Evolutionary conservation across 2,329 filamentous ascomycete genomes (phyloP), one percentile per base, ranked within the genome.

Genomic region (Microcera coccophila): DNA sequence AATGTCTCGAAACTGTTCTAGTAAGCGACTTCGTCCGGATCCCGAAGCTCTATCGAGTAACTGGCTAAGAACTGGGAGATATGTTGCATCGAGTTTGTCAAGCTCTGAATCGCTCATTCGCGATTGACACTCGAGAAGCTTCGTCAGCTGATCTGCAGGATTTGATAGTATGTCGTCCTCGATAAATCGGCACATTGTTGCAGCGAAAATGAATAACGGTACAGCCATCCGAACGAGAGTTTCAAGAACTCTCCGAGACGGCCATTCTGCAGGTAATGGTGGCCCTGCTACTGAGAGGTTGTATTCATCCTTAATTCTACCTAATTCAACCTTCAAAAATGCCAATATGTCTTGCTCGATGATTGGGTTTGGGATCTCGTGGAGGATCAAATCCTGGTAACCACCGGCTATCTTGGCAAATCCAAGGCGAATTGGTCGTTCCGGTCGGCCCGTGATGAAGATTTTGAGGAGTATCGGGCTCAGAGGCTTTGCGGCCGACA

Each of bases 371-470:
- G 55, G 45, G 24, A 70, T 57, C 12, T 67, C 48, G 31, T 72
- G 64, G 9, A 73, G 63, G 5, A 62, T 47, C 2, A 71, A 21
- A 35, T 55, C 20, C 11, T 50, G 32, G 33, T 55, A 44, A 1
- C 11, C 29, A 15, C 53, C 55, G 4, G 50, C 20, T 17, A 64
- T 55, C 7, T 47, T n/a, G 1, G 38, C 38, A 36, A 73, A 71
- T 1, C 60, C 60, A 24, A 61, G 45, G 1, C 62, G 60, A 40
- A 68, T 61, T 3, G 59, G 58, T 5, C 64, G 43, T 35, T 72
- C 64, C 0, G 68, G 69, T 28, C 70, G 59, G 45, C 67, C 72
- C 0, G 69, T 71, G 4, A 72, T 21, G 37, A 72, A 69, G 3
- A 66, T 41, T 37, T 56, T 61, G 18, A 69, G 19, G 14, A 34